phyloP scores from a whole-genome alignment of 169 alveolate genomes.

The Plasmodium coatneyi region DNA sequence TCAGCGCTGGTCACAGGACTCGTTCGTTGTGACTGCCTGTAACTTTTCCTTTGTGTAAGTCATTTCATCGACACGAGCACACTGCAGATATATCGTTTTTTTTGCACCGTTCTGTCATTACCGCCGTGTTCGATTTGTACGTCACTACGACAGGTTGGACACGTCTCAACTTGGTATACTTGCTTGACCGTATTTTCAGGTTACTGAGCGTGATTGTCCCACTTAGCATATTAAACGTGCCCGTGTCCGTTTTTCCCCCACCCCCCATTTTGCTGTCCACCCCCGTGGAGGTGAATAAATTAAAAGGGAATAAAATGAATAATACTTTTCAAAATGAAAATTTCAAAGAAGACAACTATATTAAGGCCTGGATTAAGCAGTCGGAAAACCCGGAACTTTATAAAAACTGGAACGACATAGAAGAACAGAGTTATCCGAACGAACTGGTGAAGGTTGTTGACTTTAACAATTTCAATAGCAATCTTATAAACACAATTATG shows the following conservation, averaged over 20 bases:
- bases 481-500: conserved; percentile 59
- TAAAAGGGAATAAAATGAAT: conserved; percentile 37
- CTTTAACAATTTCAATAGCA: conserved; percentile 58
- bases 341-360: conserved; percentile 57
- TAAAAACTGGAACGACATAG: conserved; percentile 49
- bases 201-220: not conserved
- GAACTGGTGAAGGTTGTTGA: conserved; percentile 47
- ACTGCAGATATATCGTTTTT: not conserved
- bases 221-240: not conserved
- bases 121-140: not conserved
- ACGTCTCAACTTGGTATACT: not conserved
- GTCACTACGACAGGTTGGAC: not conserved
- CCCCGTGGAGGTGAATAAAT: not conserved
- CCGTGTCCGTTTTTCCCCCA: not conserved
- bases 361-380: conserved; percentile 63
- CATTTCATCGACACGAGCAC: not conserved
- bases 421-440: conserved; percentile 19
- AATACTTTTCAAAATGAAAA: conserved; percentile 29
- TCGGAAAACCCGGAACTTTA: conserved; percentile 65
- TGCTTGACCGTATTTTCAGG: not conserved
- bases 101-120: not conserved
- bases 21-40: not conserved
- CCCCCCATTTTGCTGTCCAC: not conserved
- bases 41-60: not conserved
- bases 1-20: not conserved